Conservation (phyloP, 1,284 basidiomycete species). For the Amylostereum chailletii region DNA sequence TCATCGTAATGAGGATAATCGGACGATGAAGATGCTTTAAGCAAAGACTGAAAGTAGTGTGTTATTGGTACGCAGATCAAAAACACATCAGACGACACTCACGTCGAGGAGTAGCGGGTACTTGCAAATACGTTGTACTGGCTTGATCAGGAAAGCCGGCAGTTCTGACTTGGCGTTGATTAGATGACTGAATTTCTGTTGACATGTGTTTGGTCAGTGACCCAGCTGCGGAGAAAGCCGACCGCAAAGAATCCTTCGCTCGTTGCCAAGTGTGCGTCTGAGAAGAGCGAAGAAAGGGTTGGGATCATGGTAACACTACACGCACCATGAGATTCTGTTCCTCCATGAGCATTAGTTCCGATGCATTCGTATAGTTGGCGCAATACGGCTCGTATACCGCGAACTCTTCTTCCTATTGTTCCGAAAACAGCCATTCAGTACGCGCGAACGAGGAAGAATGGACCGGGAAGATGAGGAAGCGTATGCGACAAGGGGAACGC, state of each 20-base stretch:
- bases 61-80: no score
- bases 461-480: conserved; percentile 25
- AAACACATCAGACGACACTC: conserved; percentile 14
- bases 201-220: conserved; percentile 24
- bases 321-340: conserved; percentile 78
- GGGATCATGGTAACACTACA: conserved; percentile 18
- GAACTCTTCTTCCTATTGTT: conserved; percentile 87
- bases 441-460: conserved; percentile 17
- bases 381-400: conserved; percentile 96
- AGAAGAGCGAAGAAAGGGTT: conserved; percentile 14
- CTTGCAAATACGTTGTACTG: conserved; percentile 73
- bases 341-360: conserved; percentile 79
- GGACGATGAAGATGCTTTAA: conserved; percentile 64
- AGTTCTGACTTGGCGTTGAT: conserved; percentile 84
- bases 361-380: conserved; percentile 88
- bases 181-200: conserved; percentile 64
- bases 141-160: conserved; percentile 79
- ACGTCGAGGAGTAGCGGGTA: conserved; percentile 63
- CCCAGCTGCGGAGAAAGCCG: conserved; percentile 1
- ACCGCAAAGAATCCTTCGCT: conserved; percentile 13
- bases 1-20: conserved; percentile 76
- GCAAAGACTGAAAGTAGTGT: conserved; percentile 42
- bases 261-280: conserved; percentile 32
- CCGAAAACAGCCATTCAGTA: conserved; percentile 16
- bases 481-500: conserved; percentile 24